Conservation (phyloP, 805 yeast species). For the Cyberlindnera euphorbiae region DNA sequence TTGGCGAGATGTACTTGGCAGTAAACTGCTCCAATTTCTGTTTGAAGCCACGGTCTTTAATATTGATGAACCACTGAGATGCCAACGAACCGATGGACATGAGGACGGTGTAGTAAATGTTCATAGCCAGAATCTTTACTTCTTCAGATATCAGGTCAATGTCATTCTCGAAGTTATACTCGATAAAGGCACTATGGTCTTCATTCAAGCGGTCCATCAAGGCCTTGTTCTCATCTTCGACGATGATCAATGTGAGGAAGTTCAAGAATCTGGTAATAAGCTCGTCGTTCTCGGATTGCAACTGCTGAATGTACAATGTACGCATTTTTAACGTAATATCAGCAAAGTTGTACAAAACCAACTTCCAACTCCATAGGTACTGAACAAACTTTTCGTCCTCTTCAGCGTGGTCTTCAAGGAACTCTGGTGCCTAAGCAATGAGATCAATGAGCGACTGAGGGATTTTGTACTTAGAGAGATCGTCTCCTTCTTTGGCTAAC, state of each 20-base stretch:
- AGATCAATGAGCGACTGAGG: slow-evolving; percentile 33
- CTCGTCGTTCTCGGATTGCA: slow-evolving; percentile 39
- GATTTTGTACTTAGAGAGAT: slow-evolving; percentile 23
- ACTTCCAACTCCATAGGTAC: slow-evolving; percentile 66
- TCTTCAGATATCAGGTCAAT: slow-evolving; percentile 12
- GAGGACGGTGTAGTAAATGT: slow-evolving; percentile 47
- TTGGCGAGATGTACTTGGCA: slow-evolving; percentile 56
- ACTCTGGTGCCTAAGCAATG: slow-evolving; percentile 27
- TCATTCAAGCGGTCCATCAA: slow-evolving; percentile 18
- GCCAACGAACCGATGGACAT: slow-evolving; percentile 50
- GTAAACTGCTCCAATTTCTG: slow-evolving; percentile 59
- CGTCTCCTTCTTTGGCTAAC: slow-evolving; percentile 34
- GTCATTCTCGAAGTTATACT: slow-evolving; percentile 13
- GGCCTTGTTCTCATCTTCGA: slow-evolving; percentile 25
- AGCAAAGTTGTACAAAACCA: slow-evolving; percentile 56
- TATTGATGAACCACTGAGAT: slow-evolving; percentile 65
- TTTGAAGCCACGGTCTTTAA: slow-evolving; percentile 65
- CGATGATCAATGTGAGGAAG: slow-evolving; percentile 51
- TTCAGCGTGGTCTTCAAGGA: slow-evolving; percentile 37
- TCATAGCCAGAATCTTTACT: slow-evolving; percentile 39
- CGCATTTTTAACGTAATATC: slow-evolving; percentile 63
- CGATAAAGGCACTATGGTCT: slow-evolving; percentile 22
- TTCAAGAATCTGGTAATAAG: slow-evolving; percentile 47
- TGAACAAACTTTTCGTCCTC: slow-evolving; percentile 32
- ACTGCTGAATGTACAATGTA: slow-evolving; percentile 51